Base-by-base conservation (phyloP, 164 flowering plant genomes). In the Stephania yunnanensis region DNA sequence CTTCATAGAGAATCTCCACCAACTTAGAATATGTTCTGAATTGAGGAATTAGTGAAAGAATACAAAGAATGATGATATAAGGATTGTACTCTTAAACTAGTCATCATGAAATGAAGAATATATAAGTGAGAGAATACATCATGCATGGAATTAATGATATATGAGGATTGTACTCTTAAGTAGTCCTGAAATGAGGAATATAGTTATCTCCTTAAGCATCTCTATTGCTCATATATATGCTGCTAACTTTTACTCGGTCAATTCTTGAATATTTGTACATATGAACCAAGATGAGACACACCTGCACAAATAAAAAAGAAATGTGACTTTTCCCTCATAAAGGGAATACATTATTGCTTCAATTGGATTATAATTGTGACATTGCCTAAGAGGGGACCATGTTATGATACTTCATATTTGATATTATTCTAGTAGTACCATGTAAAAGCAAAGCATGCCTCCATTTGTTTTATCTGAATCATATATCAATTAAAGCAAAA, bases 251-350 rank as follows among this genome's bases (percentile, higher is more conserved):
- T 50, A 50, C 15, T 10, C 11, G 55, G 55, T 36, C 42, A 36
- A 15, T 50, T 50, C 55, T 50, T 50, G 55, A 15, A 50, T 50
- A 11, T 25, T 67, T 7, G 12, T 29, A 29, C 15, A 13, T 36
- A 68, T 36, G 71, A 68, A 68, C 71, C 71, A 68, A 19, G 46
- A 31, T 68, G 44, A 31, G 12, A 68, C 71, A 68, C 71, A 68
- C 10, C 19, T 25, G 44, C 46, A 10, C 20, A 68, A 12, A 17
- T 36, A 30, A 58, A 58, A 58, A 58, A 12, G 64, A 36, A 36
- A 36, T 58, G 55, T 9, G 55, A 50, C 55, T 50, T 50, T 50
- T 50, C 55, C 55, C 55, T 50, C 55, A 58, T 10, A 58, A 58
- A 58, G 64, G 20, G 19, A 5, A 58, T 58, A 36, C 19, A 58